A percentile compares a stretch with the other conserved stretches of the same genome.
Evolutionary conservation across 768 basidiomycete species (phyloP).

Genomic region (Lentinula sp.): DNA sequence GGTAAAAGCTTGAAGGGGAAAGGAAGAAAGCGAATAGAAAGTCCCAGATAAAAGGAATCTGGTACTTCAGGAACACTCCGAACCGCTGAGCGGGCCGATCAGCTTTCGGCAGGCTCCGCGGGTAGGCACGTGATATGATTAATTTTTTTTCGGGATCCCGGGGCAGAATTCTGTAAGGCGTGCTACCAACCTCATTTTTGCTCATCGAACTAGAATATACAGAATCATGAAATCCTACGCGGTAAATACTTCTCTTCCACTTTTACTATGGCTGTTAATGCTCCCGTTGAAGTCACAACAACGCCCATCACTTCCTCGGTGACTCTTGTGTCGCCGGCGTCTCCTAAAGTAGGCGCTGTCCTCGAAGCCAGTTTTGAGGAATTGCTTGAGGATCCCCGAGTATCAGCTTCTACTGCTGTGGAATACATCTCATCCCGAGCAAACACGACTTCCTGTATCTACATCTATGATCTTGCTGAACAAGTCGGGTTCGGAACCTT

Average conservation of each 20-base stretch:
- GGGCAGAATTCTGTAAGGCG: not conserved
- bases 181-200: slow-evolving; percentile 2
- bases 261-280: slow-evolving; percentile 1
- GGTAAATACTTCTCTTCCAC: not conserved
- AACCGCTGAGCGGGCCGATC: not conserved
- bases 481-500: slow-evolving; percentile 76
- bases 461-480: slow-evolving; percentile 79
- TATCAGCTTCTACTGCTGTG: slow-evolving; percentile 56
- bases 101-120: not conserved
- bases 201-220: not conserved
- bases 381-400: slow-evolving; percentile 26
- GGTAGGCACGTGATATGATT: not conserved
- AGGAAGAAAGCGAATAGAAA: not conserved
- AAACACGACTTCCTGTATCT: slow-evolving; percentile 57
- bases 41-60: not conserved
- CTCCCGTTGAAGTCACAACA: not conserved
- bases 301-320: not conserved
- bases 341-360: not conserved
- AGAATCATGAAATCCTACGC: not conserved
- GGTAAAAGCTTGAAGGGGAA: not conserved
- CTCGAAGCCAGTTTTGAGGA: not conserved
- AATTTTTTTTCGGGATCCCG: not conserved
- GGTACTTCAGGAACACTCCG: not conserved
- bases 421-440: slow-evolving; percentile 62
- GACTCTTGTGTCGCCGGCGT: not conserved